These are phyloP conservation scores for Torulaspora microellipsoides DNA, from an alignment of 805 yeast species.

Conservation along the genomic window DNA sequence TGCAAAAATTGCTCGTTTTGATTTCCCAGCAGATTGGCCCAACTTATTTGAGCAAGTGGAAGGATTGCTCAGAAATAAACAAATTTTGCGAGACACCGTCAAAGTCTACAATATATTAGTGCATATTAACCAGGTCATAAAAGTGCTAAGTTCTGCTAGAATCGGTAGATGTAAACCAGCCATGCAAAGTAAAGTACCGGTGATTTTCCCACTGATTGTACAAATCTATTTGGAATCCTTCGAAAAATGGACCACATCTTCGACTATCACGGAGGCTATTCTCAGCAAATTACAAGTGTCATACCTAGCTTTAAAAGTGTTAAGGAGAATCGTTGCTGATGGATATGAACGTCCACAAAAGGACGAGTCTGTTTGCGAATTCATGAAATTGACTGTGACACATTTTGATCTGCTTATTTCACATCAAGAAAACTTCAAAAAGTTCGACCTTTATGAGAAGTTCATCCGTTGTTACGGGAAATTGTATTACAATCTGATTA, in stretches of 20 bases:
- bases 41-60: slow-evolving; percentile 63
- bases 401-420: slow-evolving; percentile 57
- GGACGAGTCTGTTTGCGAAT: slow-evolving; percentile 49
- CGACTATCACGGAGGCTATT: slow-evolving; percentile 34
- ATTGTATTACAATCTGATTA: slow-evolving; percentile 56
- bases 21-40: slow-evolving; percentile 89
- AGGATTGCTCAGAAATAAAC: slow-evolving; percentile 41
- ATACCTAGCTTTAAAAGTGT: slow-evolving; percentile 68
- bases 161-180: slow-evolving; percentile 81
- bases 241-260: slow-evolving; percentile 53
- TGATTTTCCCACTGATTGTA: slow-evolving; percentile 54
- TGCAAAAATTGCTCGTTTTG: slow-evolving; percentile 72
- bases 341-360: slow-evolving; percentile 71
- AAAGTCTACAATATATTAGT: slow-evolving; percentile 59
- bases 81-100: slow-evolving; percentile 43
- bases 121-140: slow-evolving; percentile 73
- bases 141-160: slow-evolving; percentile 65
- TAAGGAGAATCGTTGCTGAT: slow-evolving; percentile 68
- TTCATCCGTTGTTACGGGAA: slow-evolving; percentile 74
- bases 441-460: slow-evolving; percentile 50
- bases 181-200: slow-evolving; percentile 65
- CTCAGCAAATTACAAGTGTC: slow-evolving; percentile 65
- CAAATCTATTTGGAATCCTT: slow-evolving; percentile 57
- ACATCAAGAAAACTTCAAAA: slow-evolving; percentile 46
- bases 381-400: slow-evolving; percentile 49